A percentile compares a stretch with the other conserved stretches of the same genome.
Evolutionary conservation across 1,284 basidiomycete species (phyloP).

Genomic region (Marasmius sp.): DNA sequence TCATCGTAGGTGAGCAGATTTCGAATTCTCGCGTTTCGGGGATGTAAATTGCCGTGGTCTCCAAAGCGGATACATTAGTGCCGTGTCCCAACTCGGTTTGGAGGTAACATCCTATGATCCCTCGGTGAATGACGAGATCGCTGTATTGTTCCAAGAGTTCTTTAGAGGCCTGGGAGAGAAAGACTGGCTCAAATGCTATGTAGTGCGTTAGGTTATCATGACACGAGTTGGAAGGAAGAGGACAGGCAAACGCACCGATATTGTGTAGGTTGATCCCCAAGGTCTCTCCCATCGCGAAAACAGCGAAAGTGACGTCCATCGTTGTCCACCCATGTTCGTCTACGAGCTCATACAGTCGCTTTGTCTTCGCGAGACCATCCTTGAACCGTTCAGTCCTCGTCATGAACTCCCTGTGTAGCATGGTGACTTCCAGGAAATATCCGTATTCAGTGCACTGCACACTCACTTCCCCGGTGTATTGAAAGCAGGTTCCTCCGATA

Average conservation of each 20-base stretch:
- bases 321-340: conserved; percentile 53
- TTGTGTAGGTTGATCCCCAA: conserved; percentile 57
- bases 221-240: background rate
- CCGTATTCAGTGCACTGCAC: background rate
- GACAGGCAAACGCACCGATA: conserved; percentile 42
- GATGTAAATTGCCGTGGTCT: conserved; percentile 80
- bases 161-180: conserved; percentile 57
- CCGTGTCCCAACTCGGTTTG: conserved; percentile 81
- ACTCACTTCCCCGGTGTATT: conserved; percentile 59
- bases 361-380: conserved; percentile 49
- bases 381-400: conserved; percentile 50
- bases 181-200: conserved; percentile 68
- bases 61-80: conserved; percentile 66
- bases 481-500: conserved; percentile 61
- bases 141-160: conserved; percentile 51
- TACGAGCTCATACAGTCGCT: conserved; percentile 56
- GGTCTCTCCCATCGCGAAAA: conserved; percentile 48
- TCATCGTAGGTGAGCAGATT: conserved; percentile 23
- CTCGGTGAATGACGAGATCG: conserved; percentile 47
- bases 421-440: background rate
- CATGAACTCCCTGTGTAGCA: conserved; percentile 45
- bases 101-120: conserved; percentile 70
- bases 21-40: conserved; percentile 39
- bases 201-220: background rate
- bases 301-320: conserved; percentile 44